Conservation (phyloP, 2,329 filamentous ascomycete species). For the Coniella vitis region DNA sequence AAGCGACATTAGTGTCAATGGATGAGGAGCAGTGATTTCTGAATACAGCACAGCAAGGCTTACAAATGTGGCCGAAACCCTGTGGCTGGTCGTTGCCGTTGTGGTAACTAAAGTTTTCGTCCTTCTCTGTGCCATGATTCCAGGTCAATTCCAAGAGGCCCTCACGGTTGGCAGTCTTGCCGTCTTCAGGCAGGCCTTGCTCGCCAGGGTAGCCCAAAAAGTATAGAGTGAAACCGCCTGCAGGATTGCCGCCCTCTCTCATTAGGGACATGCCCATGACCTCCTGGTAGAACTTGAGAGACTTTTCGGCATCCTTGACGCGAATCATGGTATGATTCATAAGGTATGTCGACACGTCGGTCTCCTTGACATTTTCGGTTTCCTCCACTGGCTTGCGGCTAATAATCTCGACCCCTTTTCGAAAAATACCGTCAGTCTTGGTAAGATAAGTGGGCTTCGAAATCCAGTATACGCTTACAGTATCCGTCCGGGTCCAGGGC, state of each 20-base stretch:
- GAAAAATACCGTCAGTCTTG: not conserved
- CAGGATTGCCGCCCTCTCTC: slow-evolving; percentile 62
- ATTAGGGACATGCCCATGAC: slow-evolving; percentile 82
- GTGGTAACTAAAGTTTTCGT: slow-evolving; percentile 79
- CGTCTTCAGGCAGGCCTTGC: slow-evolving; percentile 45
- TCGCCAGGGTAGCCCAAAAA: slow-evolving; percentile 74
- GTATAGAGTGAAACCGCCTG: slow-evolving; percentile 79
- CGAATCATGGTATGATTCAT: slow-evolving; percentile 93
- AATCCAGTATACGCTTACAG: slow-evolving; percentile 39
- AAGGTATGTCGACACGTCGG: slow-evolving; percentile 69
- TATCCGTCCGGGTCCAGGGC: slow-evolving; percentile 82
- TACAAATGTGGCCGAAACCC: slow-evolving; percentile 90
- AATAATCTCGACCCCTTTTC: slow-evolving; percentile 64
- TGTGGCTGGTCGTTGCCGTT: slow-evolving; percentile 87
- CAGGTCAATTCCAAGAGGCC: slow-evolving; percentile 87
- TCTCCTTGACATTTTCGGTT: slow-evolving; percentile 64
- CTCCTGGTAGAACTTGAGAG: slow-evolving; percentile 75
- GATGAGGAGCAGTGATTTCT: not conserved
- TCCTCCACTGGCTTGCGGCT: slow-evolving; percentile 65
- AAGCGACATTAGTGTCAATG: not conserved
- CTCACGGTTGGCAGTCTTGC: slow-evolving; percentile 61
- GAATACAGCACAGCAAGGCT: slow-evolving; percentile 26
- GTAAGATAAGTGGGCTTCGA: too few species aligned
- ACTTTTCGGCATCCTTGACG: slow-evolving; percentile 73
- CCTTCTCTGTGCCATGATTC: slow-evolving; percentile 79